Evolutionary conservation across 805 yeast genomes (phyloP), one percentile per base, ranked within the genome.

Genomic region (Limtongia smithiae): DNA sequence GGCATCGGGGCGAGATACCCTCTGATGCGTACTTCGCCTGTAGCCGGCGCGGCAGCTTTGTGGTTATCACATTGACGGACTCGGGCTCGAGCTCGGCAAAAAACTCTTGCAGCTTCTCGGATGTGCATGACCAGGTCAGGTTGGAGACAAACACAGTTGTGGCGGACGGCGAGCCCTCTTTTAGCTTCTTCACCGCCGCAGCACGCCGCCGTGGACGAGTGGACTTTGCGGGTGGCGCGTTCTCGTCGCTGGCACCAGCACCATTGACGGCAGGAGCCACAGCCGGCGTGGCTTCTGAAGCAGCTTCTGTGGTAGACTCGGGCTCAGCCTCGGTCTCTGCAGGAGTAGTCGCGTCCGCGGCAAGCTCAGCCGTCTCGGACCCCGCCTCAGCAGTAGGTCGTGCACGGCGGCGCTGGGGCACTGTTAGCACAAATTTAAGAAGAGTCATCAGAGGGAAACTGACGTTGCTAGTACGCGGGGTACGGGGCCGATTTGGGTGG

Each of bases 81-180:
- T 68, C 68, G 11, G 85, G 82, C 39, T 72, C 69, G 57, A 73
- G 77, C 17, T 62, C 71, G 8, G 55, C 55, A 28, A 65, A 62
- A 43, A 51, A 49, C 41, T 56, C 58, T 42, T 56, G 58, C 35
- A 62, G 56, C 34, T 35, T 41, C 74, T 67, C 52, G 66, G 37
- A 14, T 7, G 56, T 51, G 41, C 51, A 55, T 11, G 38, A 71
- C 57, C 73, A 74, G 57, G 79, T 81, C 60, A 83, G 69, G 60
- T 80, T 81, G 41, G 81, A 76, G 52, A 83, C 73, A 65, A 80
- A 82, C 30, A 82, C 72, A 2, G 88, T 81, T 46, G 74, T 77
- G 37, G 67, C 67, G 2, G 87, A 80, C 15, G 79, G 76, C 18
- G 66, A 65, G 17, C 85, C 85, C 48, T 76, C 79, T 14, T 66